Percentiles rank a stretch among this genome's conserved stretches.
Evolutionary conservation across 192 early-diverging fungal genomes (phyloP).

Genomic region (Piromyces sp.): DNA sequence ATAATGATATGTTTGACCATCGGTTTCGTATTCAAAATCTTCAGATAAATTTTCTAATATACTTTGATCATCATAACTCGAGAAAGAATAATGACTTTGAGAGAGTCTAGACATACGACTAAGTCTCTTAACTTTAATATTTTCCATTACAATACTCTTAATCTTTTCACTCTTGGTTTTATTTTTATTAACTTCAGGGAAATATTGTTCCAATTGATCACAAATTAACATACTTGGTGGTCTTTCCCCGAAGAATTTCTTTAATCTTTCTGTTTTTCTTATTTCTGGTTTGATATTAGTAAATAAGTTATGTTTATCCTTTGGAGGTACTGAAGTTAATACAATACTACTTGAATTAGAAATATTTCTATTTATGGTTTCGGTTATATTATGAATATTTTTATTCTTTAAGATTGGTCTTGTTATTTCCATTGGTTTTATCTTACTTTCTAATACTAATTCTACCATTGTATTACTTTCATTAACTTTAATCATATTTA

Average conservation of each 20-base stretch:
- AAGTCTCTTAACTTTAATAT: not conserved
- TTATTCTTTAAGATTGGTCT: not conserved
- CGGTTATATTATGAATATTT: not conserved
- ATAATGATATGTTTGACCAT: too few relatives aligned
- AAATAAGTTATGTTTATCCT: not conserved
- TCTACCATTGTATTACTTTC: not conserved
- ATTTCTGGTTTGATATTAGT: not conserved
- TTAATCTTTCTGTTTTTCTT: not conserved
- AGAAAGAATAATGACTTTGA: not conserved
- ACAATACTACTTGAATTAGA: not conserved
- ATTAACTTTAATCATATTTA: not conserved
- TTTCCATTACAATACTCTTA: not conserved
- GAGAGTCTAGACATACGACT: not conserved
- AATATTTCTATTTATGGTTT: not conserved
- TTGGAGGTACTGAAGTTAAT: not conserved
- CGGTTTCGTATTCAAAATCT: not conserved
- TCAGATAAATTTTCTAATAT: not conserved
- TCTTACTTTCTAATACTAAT: not conserved
- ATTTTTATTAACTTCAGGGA: conserved; percentile 37
- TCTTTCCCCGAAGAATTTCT: conserved; percentile 80
- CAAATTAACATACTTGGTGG: conserved; percentile 86
- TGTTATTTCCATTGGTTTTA: not conserved
- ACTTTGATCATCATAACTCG: not conserved
- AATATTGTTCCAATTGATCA: conserved; percentile 77
- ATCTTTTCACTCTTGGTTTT: not conserved